Conservation (phyloP, 176 grass and related monocot species). For the Puya raimondii region DNA sequence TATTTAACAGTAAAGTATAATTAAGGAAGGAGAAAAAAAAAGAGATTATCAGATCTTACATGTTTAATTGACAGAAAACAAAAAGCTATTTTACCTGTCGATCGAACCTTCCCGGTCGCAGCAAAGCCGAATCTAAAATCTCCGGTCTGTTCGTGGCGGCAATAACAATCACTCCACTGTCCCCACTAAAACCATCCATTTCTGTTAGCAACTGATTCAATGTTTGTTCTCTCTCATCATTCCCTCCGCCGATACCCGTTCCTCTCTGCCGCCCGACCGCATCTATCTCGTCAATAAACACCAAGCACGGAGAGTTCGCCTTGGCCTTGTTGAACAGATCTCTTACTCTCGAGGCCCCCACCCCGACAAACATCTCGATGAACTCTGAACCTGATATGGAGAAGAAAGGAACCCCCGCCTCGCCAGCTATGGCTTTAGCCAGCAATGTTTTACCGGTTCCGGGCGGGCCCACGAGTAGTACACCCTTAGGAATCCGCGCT, state of each 20-base stretch:
- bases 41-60: no score
- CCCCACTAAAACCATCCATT: conserved; percentile 67
- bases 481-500: conserved; percentile 57
- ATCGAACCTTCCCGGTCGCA: conserved; percentile 61
- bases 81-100: conserved; percentile 18
- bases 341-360: conserved; percentile 68
- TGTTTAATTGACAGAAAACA: no score
- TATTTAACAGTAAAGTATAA: no score
- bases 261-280: conserved; percentile 61
- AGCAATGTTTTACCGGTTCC: conserved; percentile 79
- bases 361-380: conserved; percentile 80
- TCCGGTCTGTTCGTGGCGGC: conserved; percentile 65
- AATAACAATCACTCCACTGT: conserved; percentile 62
- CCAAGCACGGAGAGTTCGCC: conserved; percentile 50
- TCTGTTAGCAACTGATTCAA: conserved; percentile 75
- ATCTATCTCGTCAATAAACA: conserved; percentile 83
- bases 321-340: conserved; percentile 71
- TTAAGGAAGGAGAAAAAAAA: no score
- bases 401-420: conserved; percentile 85
- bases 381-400: conserved; percentile 78
- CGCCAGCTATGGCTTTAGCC: conserved; percentile 65
- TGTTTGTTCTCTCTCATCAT: conserved; percentile 85
- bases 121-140: conserved; percentile 69
- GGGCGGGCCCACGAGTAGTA: conserved; percentile 47
- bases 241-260: conserved; percentile 52